Evolutionary conservation across 78 protist genomes (phyloP), one percentile per base, ranked within the genome.

Genomic region (Speleostelium caveatum): DNA sequence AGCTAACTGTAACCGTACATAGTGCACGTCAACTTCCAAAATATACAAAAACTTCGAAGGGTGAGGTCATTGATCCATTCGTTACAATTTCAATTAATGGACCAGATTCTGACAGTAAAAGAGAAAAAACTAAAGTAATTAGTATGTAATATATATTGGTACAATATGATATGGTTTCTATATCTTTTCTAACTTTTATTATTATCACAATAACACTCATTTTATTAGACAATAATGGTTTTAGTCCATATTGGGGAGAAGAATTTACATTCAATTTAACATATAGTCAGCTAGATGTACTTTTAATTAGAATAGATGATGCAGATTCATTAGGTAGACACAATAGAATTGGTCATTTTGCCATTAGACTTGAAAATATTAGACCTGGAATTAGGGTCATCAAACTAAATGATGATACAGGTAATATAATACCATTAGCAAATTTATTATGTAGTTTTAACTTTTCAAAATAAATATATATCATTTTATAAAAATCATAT

Each of bases 171-270:
- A 65, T 42, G 21, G 19, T 76, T 61, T 19, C 56, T 66, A 53
- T 75, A 30, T 58, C 2, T 62, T 77, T 62, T 30, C 5, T 14
- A 12, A 28, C n/a, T n/a, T n/a, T n/a, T n/a, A n/a, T n/a, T n/a
- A n/a, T n/a, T n/a, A n/a, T n/a, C 4, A 30, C 3, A 59, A 5
- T 21, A 80, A 75, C n/a, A n/a, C n/a, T n/a, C n/a, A n/a, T n/a
- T n/a, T n/a, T n/a, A n/a, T n/a, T n/a, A n/a, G n/a, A 75, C 41
- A 91, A 91, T 55, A 91, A 91, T 73, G 95, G 95, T 38, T 79
- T 91, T 75, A 91, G 79, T 69, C 95, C 95, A 45, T 60, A 83
- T 73, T 91, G 95, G 95, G 86, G 83, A 21, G 83, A 78, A 26
- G 67, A 77, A 56, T 78, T 68, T 56, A 63, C 21, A 30, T 91